Conservation (phyloP, 805 yeast species). For the Grigorovia transvaalensis region DNA sequence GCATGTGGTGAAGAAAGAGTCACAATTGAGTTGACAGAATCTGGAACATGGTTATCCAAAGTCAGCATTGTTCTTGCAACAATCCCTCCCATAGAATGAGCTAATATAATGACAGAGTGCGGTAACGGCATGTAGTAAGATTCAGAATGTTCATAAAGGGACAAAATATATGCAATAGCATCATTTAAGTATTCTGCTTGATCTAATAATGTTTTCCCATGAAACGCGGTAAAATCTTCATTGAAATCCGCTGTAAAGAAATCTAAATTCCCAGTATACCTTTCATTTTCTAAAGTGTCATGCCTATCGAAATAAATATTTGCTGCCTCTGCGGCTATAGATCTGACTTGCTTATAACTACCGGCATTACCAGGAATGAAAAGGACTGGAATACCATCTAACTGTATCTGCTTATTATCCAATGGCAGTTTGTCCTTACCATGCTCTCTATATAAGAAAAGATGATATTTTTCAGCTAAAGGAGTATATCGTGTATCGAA, state of each 20-base stretch:
- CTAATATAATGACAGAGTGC: slow-evolving; percentile 64
- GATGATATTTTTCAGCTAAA: slow-evolving; percentile 51
- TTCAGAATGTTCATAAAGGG: slow-evolving; percentile 39
- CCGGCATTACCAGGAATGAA: slow-evolving; percentile 99
- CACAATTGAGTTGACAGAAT: slow-evolving; percentile 71
- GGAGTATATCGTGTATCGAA: slow-evolving; percentile 70
- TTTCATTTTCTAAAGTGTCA: slow-evolving; percentile 14
- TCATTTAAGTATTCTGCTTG: slow-evolving; percentile 91
- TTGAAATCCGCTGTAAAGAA: slow-evolving; percentile 89
- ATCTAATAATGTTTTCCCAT: slow-evolving; percentile 84
- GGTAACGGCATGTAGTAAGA: slow-evolving; percentile 31
- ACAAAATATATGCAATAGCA: slow-evolving; percentile 67
- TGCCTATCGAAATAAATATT: slow-evolving; percentile 35
- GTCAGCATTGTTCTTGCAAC: slow-evolving; percentile 81
- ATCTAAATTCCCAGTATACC: slow-evolving; percentile 45
- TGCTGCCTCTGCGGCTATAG: slow-evolving; percentile 80
- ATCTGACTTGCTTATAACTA: slow-evolving; percentile 76
- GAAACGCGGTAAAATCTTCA: slow-evolving; percentile 93
- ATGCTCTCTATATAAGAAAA: slow-evolving; percentile 80
- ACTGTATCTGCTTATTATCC: slow-evolving; percentile 27
- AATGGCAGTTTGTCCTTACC: slow-evolving; percentile 50
- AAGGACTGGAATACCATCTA: slow-evolving; percentile 74
- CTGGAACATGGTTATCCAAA: slow-evolving; percentile 59
- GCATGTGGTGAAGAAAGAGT: slow-evolving; percentile 90
- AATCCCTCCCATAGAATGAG: slow-evolving; percentile 97